A percentile compares a stretch with the other conserved stretches of the same genome.
Conservation (phyloP, 208 protist genomes). For the Crithidia sp. region DNA sequence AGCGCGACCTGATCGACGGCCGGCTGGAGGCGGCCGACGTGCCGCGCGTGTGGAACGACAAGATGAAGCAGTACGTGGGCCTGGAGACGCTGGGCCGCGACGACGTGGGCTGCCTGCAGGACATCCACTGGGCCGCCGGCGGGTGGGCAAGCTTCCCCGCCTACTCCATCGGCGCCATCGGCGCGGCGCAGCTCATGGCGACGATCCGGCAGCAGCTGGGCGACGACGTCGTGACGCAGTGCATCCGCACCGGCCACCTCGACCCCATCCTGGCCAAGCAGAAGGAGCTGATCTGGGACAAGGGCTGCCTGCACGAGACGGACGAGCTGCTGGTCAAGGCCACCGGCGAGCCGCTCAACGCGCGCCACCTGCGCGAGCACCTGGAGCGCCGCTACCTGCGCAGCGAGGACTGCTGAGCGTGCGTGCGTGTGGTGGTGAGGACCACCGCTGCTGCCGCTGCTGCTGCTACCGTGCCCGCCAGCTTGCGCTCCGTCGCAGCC, state of each 20-base stretch:
- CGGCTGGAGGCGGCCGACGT: slow-evolving; percentile 69
- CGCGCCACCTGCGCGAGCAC: slow-evolving; percentile 67
- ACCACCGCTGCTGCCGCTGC: too few relatives aligned
- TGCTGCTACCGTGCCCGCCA: too few relatives aligned
- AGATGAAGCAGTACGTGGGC: slow-evolving; percentile 84
- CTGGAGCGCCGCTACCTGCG: slow-evolving; percentile 75
- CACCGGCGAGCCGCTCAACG: slow-evolving; percentile 69
- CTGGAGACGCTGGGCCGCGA: slow-evolving; percentile 78
- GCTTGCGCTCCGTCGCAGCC: too few relatives aligned
- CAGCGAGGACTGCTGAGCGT: slow-evolving; percentile 26
- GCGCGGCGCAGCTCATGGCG: slow-evolving; percentile 76
- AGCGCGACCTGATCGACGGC: slow-evolving; percentile 74
- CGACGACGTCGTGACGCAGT: slow-evolving; percentile 38
- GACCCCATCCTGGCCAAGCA: slow-evolving; percentile 46
- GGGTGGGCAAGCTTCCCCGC: slow-evolving; percentile 83
- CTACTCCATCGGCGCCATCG: slow-evolving; percentile 80
- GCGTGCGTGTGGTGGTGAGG: not conserved
- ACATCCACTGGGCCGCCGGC: slow-evolving; percentile 82
- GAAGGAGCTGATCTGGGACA: slow-evolving; percentile 64
- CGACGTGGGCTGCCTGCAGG: slow-evolving; percentile 81
- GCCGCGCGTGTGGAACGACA: slow-evolving; percentile 74
- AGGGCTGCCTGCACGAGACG: slow-evolving; percentile 46
- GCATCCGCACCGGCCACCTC: slow-evolving; percentile 53
- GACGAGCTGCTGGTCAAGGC: slow-evolving; percentile 73
- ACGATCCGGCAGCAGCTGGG: slow-evolving; percentile 59